Evolutionary conservation across 2,329 filamentous ascomycete species (phyloP).

Genomic region (Tolypocladium album): DNA sequence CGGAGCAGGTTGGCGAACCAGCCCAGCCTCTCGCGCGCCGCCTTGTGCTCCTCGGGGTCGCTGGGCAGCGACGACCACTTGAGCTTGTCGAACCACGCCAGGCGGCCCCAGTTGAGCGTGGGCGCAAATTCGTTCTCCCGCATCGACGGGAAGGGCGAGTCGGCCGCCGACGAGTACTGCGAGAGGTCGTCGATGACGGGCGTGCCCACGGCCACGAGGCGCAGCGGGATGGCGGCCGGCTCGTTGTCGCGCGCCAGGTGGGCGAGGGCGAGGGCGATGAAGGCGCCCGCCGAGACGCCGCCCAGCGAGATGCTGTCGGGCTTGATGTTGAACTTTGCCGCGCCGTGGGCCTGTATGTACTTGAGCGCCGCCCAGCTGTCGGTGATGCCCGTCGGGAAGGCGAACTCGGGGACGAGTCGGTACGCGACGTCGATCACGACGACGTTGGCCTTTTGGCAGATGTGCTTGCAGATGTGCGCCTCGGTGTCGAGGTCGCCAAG

Average conservation of each 20-base stretch:
- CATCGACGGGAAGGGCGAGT: constrained; percentile 30
- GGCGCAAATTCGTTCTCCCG: constrained; percentile 29
- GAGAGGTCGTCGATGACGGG: constrained; percentile 28
- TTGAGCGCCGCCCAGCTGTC: constrained; percentile 36
- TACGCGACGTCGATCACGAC: constrained; percentile 41
- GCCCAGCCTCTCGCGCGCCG: constrained; percentile 8
- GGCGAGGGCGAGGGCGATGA: constrained; percentile 24
- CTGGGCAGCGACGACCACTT: constrained; percentile 16
- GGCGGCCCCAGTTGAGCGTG: constrained; percentile 30
- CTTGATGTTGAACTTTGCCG: constrained; percentile 24
- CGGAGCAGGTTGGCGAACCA: constrained; percentile 22
- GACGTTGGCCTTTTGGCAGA: constrained; percentile 30
- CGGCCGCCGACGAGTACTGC: constrained; percentile 19
- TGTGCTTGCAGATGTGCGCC: constrained; percentile 34
- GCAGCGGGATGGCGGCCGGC: constrained; percentile 19
- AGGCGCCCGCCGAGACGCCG: constrained; percentile 33
- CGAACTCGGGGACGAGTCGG: constrained; percentile 36
- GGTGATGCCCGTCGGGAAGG: constrained; percentile 35
- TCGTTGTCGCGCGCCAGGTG: constrained; percentile 28
- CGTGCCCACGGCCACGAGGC: constrained; percentile 26
- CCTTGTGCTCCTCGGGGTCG: constrained; percentile 4
- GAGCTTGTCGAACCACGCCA: constrained; percentile 28
- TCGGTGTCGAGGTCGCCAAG: constrained; percentile 39
- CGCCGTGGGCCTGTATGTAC: constrained; percentile 24
- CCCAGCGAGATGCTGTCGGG: constrained; percentile 28